A percentile compares a stretch with the other conserved stretches of the same genome.
phyloP scores from a whole-genome alignment of 768 basidiomycete genomes.

The Russula sp. region DNA sequence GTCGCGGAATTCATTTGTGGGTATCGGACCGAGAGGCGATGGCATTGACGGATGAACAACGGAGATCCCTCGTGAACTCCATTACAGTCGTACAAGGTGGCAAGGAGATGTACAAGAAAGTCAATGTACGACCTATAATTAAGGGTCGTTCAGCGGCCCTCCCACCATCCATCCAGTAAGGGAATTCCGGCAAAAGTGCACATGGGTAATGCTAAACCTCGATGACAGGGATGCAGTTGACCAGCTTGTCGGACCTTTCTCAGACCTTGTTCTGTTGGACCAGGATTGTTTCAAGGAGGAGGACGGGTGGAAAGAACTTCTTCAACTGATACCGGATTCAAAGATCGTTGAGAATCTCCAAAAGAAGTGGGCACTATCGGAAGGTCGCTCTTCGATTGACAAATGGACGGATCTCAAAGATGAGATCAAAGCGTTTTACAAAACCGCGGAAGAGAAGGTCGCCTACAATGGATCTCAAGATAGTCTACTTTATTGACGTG shows the following conservation, averaged over 20 bases:
- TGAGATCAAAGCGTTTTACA: constrained; percentile 29
- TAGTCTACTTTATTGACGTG: neutral
- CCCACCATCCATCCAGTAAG: constrained; percentile 68
- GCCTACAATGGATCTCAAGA: constrained; percentile 15
- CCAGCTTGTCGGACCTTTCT: constrained; percentile 50
- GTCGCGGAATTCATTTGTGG: constrained; percentile 98
- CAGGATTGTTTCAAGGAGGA: constrained; percentile 75
- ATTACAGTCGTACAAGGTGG: constrained; percentile 78
- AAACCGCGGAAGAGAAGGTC: constrained; percentile 32
- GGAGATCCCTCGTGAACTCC: constrained; percentile 80
- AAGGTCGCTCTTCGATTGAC: constrained; percentile 47
- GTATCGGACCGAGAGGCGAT: constrained; percentile 86
- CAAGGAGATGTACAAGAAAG: constrained; percentile 73
- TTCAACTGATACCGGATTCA: constrained; percentile 67
- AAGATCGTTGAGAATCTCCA: constrained; percentile 42
- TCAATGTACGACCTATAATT: constrained; percentile 55
- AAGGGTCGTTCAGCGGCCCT: constrained; percentile 33
- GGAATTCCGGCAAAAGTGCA: neutral
- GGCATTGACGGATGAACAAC: constrained; percentile 84
- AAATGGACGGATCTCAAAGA: constrained; percentile 69
- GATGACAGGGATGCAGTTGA: constrained; percentile 31
- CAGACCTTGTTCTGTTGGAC: constrained; percentile 61
- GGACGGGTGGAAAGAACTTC: constrained; percentile 65
- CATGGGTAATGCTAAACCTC: constrained; percentile 5
- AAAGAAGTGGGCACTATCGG: constrained; percentile 49